A percentile compares a stretch with the other conserved stretches of the same genome.
Evolutionary conservation across 164 flowering plant species (phyloP).

Genomic region (Platanus orientalis): DNA sequence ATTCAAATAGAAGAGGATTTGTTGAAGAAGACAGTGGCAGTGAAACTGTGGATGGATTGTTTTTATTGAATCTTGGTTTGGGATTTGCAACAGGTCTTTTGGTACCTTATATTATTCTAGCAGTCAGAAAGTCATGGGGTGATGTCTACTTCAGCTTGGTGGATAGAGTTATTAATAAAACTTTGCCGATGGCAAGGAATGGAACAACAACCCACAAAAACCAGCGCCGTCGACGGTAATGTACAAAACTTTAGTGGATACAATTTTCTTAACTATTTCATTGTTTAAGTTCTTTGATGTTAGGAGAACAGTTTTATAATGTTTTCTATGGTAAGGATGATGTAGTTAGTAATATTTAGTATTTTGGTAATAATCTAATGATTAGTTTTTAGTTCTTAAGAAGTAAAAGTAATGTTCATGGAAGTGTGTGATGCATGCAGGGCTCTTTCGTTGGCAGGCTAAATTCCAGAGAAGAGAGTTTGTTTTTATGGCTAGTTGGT

Average conservation of each 20-base stretch:
- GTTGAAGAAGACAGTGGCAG: constrained; percentile 3
- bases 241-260: no score
- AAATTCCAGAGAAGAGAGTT: no score
- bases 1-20: constrained; percentile 1
- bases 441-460: no score
- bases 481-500: no score
- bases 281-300: not conserved
- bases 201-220: not conserved
- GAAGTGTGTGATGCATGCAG: no score
- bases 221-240: not conserved
- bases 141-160: constrained; percentile 26
- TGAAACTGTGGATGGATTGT: constrained; percentile 25
- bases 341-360: not conserved
- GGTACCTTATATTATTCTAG: constrained; percentile 19
- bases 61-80: constrained; percentile 31
- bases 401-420: no score
- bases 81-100: constrained; percentile 40
- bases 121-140: constrained; percentile 30
- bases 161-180: constrained; percentile 8
- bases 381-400: no score
- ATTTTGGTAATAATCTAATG: no score
- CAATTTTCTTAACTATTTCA: not conserved
- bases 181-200: not conserved
- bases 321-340: not conserved
- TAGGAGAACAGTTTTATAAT: not conserved